phyloP scores from a whole-genome alignment of 139 green algal genomes.

The Chlorella sp. region DNA sequence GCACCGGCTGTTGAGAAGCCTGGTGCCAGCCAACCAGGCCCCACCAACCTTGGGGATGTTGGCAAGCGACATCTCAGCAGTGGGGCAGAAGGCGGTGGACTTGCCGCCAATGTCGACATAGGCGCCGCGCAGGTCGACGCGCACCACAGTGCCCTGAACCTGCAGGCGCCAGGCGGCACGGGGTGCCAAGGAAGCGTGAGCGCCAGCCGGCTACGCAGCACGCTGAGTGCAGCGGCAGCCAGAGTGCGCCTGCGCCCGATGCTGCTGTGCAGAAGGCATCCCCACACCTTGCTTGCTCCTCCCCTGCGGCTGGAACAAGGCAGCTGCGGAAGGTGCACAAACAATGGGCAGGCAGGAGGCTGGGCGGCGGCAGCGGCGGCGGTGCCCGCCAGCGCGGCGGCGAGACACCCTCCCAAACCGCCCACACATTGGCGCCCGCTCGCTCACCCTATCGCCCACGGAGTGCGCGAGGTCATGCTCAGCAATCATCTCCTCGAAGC shows the following conservation, averaged over 20 bases:
- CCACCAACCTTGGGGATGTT: slow-evolving; percentile 46
- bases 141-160: slow-evolving; percentile 48
- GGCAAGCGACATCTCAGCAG: slow-evolving; percentile 79
- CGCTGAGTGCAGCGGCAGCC: too few relatives aligned
- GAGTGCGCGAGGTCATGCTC: slow-evolving; percentile 1
- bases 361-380: background rate
- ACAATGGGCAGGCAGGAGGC: too few relatives aligned
- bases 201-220: too few relatives aligned
- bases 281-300: too few relatives aligned
- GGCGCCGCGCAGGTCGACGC: slow-evolving; percentile 84
- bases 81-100: slow-evolving; percentile 83
- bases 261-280: too few relatives aligned
- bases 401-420: too few relatives aligned
- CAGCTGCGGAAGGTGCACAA: too few relatives aligned
- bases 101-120: slow-evolving; percentile 97
- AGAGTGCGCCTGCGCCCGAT: too few relatives aligned
- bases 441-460: slow-evolving; percentile 44
- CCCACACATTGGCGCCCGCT: background rate
- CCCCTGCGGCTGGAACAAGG: too few relatives aligned
- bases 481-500: slow-evolving; percentile 56
- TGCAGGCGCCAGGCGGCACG: background rate
- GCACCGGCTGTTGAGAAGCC: too few relatives aligned
- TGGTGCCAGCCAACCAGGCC: too few relatives aligned
- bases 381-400: background rate
- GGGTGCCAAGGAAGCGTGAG: too few relatives aligned